A percentile compares a stretch with the other conserved stretches of the same genome.
Evolutionary conservation across 2,329 filamentous ascomycete genomes (phyloP).

Genomic region (Tolypocladium cylindrosporum): DNA sequence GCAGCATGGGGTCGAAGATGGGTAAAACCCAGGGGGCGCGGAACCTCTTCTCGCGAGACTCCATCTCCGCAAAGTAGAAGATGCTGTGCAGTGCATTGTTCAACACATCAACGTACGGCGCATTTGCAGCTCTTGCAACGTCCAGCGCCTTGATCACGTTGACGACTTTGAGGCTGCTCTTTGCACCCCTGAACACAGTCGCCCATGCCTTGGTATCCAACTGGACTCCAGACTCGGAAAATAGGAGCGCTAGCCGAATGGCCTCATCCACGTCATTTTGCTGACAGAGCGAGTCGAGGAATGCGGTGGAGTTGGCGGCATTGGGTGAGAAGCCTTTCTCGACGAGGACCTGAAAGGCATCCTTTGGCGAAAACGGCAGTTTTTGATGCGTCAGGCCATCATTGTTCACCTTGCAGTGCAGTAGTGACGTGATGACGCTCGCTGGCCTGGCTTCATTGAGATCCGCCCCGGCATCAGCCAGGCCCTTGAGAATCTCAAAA

Average conservation of each 20-base stretch:
- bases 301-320: slow-evolving; percentile 50
- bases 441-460: slow-evolving; percentile 36
- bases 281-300: slow-evolving; percentile 62
- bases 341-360: slow-evolving; percentile 33
- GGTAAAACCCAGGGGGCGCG: slow-evolving; percentile 22
- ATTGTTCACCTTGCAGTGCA: slow-evolving; percentile 25
- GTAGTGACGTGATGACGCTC: slow-evolving; percentile 48
- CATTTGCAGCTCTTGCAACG: slow-evolving; percentile 37
- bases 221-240: slow-evolving; percentile 35
- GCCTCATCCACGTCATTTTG: slow-evolving; percentile 27
- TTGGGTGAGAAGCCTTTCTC: slow-evolving; percentile 54
- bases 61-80: slow-evolving; percentile 31
- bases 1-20: slow-evolving; percentile 37
- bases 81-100: slow-evolving; percentile 38
- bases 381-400: slow-evolving; percentile 10
- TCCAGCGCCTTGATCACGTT: slow-evolving; percentile 33
- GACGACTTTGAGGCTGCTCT: slow-evolving; percentile 40
- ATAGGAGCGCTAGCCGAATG: slow-evolving; percentile 21
- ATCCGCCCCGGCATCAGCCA: slow-evolving; percentile 28
- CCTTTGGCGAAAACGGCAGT: slow-evolving; percentile 17
- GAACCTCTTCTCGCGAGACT: slow-evolving; percentile 20
- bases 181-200: slow-evolving; percentile 62
- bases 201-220: slow-evolving; percentile 59
- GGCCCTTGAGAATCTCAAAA: slow-evolving; percentile 27
- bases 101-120: slow-evolving; percentile 22